Percentiles rank a stretch among this genome's conserved stretches.
Evolutionary conservation across 129 eudicot genomes (phyloP).

Genomic region (Centaurea solstitialis): DNA sequence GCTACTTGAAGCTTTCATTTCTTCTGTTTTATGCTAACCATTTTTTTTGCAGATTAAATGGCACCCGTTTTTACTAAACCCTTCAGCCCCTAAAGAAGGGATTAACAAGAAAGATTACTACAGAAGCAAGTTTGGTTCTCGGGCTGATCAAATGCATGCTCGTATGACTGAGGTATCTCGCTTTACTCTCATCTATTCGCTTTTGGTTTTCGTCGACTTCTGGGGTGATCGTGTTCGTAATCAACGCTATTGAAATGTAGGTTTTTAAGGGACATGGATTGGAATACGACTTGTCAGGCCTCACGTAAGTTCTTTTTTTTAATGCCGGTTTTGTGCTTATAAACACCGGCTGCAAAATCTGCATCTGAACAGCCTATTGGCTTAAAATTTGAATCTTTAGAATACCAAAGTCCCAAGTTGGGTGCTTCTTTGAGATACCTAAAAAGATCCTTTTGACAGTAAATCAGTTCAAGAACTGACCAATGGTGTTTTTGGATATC

Average conservation of each 20-base stretch:
- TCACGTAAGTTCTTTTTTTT: constrained; percentile 68
- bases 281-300: constrained; percentile 71
- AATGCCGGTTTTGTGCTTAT: background rate
- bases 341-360: background rate
- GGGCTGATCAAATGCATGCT: constrained; percentile 55
- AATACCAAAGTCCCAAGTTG: background rate
- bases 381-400: background rate
- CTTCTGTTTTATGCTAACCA: background rate
- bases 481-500: constrained; percentile 19
- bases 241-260: constrained; percentile 36
- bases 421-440: background rate
- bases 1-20: background rate
- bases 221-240: background rate
- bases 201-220: background rate
- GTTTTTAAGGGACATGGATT: constrained; percentile 75
- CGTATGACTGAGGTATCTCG: constrained; percentile 74
- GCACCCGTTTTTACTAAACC: constrained; percentile 87
- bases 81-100: constrained; percentile 87
- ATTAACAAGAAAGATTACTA: constrained; percentile 68
- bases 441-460: background rate
- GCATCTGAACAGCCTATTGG: background rate
- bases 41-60: constrained; percentile 58
- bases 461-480: background rate
- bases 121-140: constrained; percentile 65
- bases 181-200: background rate